phyloP scores from a whole-genome alignment of 805 yeast genomes.

The Phaffomyces thermotolerans region DNA sequence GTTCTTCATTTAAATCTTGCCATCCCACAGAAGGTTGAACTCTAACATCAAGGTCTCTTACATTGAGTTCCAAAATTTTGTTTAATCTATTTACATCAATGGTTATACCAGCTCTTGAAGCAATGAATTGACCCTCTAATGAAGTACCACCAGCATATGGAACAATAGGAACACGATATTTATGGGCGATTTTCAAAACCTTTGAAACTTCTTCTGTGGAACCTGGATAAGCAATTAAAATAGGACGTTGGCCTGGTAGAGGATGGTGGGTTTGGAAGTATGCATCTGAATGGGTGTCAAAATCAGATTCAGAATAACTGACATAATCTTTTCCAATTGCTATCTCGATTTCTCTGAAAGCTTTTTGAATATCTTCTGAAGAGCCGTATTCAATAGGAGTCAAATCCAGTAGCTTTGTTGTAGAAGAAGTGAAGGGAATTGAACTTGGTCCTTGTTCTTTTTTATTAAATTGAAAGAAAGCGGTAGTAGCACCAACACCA shows the following conservation, averaged over 20 bases:
- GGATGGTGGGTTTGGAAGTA: conserved; percentile 62
- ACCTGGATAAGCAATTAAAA: conserved; percentile 52
- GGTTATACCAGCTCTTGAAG: conserved; percentile 61
- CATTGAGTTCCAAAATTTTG: conserved; percentile 46
- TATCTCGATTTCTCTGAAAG: conserved; percentile 34
- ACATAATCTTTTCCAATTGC: conserved; percentile 32
- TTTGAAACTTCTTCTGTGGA: conserved; percentile 60
- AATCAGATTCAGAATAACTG: conserved; percentile 30
- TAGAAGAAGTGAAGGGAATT: conserved; percentile 12
- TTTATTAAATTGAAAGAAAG: conserved; percentile 3
- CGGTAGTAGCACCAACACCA: conserved; percentile 12
- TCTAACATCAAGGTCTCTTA: conserved; percentile 59
- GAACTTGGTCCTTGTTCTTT: background rate
- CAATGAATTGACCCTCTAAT: conserved; percentile 73
- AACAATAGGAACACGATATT: conserved; percentile 59
- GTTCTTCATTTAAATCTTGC: conserved; percentile 55
- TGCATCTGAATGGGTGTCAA: conserved; percentile 51
- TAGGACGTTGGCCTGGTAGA: conserved; percentile 47
- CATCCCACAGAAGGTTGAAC: conserved; percentile 80
- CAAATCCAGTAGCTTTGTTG: conserved; percentile 30
- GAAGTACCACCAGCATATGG: conserved; percentile 78
- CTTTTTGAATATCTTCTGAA: conserved; percentile 29
- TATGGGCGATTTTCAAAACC: conserved; percentile 55
- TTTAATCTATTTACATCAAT: conserved; percentile 59
- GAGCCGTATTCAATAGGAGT: conserved; percentile 36